Conservation (phyloP, 768 basidiomycete genomes). For the Pleurotus eryngii region DNA sequence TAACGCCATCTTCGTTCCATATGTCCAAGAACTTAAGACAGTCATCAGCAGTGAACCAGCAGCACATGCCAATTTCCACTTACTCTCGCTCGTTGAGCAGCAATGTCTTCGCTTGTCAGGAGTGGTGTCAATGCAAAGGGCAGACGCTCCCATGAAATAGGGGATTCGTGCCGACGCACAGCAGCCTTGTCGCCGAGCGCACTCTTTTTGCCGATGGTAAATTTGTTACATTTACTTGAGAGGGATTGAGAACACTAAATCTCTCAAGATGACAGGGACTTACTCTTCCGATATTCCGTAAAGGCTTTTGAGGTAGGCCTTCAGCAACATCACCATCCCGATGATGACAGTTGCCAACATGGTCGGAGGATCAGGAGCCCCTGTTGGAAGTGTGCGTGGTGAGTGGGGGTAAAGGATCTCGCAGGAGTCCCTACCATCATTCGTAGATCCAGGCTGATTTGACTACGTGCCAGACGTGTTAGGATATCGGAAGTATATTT, state of each 20-base stretch:
- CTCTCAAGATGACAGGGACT: constrained; percentile 24
- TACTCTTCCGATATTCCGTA: constrained; percentile 93
- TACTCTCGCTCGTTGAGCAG: constrained; percentile 63
- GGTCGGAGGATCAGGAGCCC: constrained; percentile 21
- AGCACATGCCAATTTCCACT: constrained; percentile 18
- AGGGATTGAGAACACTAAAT: background rate
- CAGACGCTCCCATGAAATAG: constrained; percentile 71
- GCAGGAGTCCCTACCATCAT: too few species aligned
- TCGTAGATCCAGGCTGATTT: too few species aligned
- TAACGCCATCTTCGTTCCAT: constrained; percentile 80
- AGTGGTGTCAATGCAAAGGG: constrained; percentile 64
- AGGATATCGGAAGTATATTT: too few species aligned
- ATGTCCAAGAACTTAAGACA: constrained; percentile 64
- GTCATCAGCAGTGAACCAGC: background rate
- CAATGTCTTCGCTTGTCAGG: constrained; percentile 57
- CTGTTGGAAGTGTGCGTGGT: too few species aligned
- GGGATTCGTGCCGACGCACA: constrained; percentile 53
- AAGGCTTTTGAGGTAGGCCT: constrained; percentile 76
- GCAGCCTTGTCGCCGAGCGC: constrained; percentile 84
- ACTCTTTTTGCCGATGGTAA: constrained; percentile 84
- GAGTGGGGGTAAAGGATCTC: too few species aligned
- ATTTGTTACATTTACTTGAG: constrained; percentile 86
- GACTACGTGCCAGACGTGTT: too few species aligned
- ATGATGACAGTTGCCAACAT: constrained; percentile 74
- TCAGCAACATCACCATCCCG: constrained; percentile 84